Percentiles rank a stretch among this genome's conserved stretches.
These are phyloP conservation scores for Vigna reflexopilosa DNA, from an alignment of 306 rosid species.

Conservation along the genomic window DNA sequence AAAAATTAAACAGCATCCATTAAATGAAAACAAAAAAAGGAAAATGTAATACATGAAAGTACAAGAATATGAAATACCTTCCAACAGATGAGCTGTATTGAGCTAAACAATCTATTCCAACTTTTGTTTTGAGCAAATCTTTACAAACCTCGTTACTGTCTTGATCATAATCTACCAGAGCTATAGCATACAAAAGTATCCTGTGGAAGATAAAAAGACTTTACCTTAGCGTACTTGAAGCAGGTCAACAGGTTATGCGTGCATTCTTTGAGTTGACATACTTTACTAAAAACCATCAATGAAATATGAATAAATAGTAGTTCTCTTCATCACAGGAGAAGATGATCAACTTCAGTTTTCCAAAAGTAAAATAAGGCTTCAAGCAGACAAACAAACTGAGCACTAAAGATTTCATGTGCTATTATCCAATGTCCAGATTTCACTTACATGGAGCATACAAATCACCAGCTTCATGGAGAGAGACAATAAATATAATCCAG, in stretches of 20 bases:
- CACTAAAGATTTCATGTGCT: not conserved
- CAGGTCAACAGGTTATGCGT: conserved; percentile 8
- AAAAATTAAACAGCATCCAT: conserved; percentile 19
- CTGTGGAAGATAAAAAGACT: conserved; percentile 50
- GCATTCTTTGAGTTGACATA: conserved; percentile 14
- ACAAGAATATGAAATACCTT: conserved; percentile 57
- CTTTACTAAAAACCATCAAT: not conserved
- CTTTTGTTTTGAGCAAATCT: conserved; percentile 70
- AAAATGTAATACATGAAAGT: conserved; percentile 14
- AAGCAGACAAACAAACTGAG: conserved; percentile 27
- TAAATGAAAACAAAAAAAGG: conserved; percentile 13
- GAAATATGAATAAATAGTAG: conserved; percentile 29
- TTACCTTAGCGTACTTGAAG: conserved; percentile 28
- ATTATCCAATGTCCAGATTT: conserved; percentile 17
- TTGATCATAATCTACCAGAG: conserved; percentile 83
- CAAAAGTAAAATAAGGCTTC: not conserved
- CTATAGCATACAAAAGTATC: conserved; percentile 87
- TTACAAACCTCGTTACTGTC: conserved; percentile 57
- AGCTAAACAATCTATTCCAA: conserved; percentile 76
- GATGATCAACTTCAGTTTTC: conserved; percentile 17
- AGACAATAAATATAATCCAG: conserved; percentile 23
- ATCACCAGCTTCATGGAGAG: not conserved
- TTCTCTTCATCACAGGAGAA: not conserved
- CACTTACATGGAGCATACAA: not conserved
- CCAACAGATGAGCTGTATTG: conserved; percentile 84